These are phyloP conservation scores for Maudiozyma humilis DNA, from an alignment of 1,139 yeast genomes.

Conservation along the genomic window DNA sequence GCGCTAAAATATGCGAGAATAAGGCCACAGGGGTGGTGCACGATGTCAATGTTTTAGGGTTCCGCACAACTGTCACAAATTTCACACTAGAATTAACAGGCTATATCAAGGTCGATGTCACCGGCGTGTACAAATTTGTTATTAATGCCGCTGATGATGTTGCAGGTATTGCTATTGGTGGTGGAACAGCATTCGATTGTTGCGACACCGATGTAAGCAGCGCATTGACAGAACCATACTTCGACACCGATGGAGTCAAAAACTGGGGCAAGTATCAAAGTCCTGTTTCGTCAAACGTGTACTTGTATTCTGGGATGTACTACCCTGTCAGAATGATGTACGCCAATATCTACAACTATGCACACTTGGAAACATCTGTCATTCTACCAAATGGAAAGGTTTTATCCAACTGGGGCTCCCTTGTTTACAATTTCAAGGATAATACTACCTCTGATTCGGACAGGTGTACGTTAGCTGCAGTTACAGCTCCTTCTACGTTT, in stretches of 20 bases:
- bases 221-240: too few relatives aligned
- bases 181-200: background rate
- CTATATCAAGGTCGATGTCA: background rate
- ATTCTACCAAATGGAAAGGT: conserved; percentile 1
- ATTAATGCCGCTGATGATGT: background rate
- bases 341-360: background rate
- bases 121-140: background rate
- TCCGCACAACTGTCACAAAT: background rate
- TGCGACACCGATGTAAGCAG: background rate
- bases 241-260: background rate
- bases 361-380: background rate
- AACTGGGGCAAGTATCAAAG: background rate
- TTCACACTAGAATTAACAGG: background rate
- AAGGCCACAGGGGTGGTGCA: background rate
- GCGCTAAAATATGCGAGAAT: background rate
- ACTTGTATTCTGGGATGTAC: background rate
- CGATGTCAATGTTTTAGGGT: background rate
- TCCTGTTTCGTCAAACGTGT: background rate
- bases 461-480: too few relatives aligned
- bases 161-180: background rate
- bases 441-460: too few relatives aligned
- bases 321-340: background rate
- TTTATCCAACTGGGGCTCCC: background rate
- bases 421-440: background rate
- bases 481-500: too few relatives aligned